phyloP scores from a whole-genome alignment of 257 asterid genomes.

The Lycium barbarum region DNA sequence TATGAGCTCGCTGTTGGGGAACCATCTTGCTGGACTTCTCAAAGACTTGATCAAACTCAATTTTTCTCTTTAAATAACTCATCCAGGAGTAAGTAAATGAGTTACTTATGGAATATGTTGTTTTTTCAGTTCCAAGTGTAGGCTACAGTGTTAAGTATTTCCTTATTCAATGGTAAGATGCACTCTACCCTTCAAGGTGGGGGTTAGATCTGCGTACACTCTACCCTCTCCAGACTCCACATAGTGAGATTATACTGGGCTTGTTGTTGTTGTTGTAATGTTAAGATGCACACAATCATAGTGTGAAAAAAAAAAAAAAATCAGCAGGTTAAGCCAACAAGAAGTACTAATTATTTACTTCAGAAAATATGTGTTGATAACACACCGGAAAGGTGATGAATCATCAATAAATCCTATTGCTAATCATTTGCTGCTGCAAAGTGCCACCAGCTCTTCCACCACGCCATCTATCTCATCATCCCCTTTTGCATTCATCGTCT shows the following conservation, averaged over 20 bases:
- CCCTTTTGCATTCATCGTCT: conserved; percentile 41
- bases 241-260: too few relatives aligned
- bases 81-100: too few relatives aligned
- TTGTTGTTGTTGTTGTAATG: too few relatives aligned
- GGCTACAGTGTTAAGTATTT: neutral
- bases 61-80: too few relatives aligned
- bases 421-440: conserved; percentile 29
- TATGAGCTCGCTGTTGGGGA: too few relatives aligned
- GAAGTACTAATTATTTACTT: neutral
- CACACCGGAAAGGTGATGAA: neutral
- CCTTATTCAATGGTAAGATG: neutral
- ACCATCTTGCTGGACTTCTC: too few relatives aligned
- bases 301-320: too few relatives aligned
- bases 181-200: too few relatives aligned
- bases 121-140: neutral
- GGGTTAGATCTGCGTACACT: too few relatives aligned
- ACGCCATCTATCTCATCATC: conserved; percentile 50
- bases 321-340: neutral
- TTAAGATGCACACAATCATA: neutral
- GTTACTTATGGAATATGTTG: neutral
- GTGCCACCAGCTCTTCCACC: conserved; percentile 41
- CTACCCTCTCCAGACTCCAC: too few relatives aligned
- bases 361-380: neutral
- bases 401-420: too few relatives aligned
- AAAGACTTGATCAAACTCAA: too few relatives aligned